Evolutionary conservation across 1,284 basidiomycete genomes (phyloP), one percentile per base, ranked within the genome.

Genomic region (Flammula alnicola): DNA sequence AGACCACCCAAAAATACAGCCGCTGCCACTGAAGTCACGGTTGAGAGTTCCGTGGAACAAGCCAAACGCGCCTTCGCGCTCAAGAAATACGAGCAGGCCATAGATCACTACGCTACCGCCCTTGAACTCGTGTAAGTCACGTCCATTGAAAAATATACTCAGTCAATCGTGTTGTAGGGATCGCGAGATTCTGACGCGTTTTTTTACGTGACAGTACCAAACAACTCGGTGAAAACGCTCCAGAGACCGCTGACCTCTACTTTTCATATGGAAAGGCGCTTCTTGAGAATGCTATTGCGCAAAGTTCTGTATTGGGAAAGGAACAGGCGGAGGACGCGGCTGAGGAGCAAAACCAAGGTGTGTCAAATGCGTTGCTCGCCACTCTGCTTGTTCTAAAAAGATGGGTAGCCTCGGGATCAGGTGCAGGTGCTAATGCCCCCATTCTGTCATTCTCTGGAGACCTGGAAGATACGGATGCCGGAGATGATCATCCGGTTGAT

Each of bases 11-110:
- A 53, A 48, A 45, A 33, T 35, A 45, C 35, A 29, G 37, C 37
- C 4, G 30, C 46, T 22, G 52, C 58, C 47, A 38, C 51, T 47
- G 26, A 47, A 26, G 52, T 59, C 36, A 69, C 80, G 38, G 66
- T 86, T 44, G 83, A 86, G 59, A 78, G 73, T 39, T 73, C 78
- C 11, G 71, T 91, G 49, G 88, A 89, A 63, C 83, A 83, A 55
- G 89, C 86, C 3, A 88, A 88, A 76, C 87, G 89, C 73, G 92
- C 93, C 2, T 91, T 92, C 68, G 92, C 92, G 25, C 80, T 95
- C 59, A 82, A 80, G 66, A 91, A 92, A 66, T 95, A 87, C 67
- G 92, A 95, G 62, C 84, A 92, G 62, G 88, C 91, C 1, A 86
- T 93, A 4, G 87, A 88, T 38, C 78, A 89, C 65, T 95, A 94